Base-by-base conservation (phyloP, 495 filamentous ascomycete genomes). In the Pyronema domesticum region DNA sequence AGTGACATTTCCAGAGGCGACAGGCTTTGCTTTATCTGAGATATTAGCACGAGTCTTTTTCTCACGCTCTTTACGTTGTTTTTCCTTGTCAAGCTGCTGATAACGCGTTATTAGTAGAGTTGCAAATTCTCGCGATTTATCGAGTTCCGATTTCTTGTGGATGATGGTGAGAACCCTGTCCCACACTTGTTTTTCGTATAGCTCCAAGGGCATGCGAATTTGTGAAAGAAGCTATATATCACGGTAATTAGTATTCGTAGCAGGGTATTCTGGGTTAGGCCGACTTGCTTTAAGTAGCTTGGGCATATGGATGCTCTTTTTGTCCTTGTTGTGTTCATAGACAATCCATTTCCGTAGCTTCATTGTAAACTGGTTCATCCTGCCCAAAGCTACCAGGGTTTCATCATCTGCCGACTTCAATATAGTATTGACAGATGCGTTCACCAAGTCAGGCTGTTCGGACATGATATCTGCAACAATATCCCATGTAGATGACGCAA, bases 321-420 rank as follows among this genome's bases (percentile, higher is more conserved):
- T 63, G 34, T 64, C 62, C 45, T 61, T 64, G 37, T 64, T 64
- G 51, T 58, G 61, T 40, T 64, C 62, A 18, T 57, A 42, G n/a
- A 61, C 59, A 53, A 64, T 60, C 60, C 62, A 64, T 30, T 64
- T 64, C 36, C 62, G 63, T 18, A 64, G 42, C 59, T 58, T 54
- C 45, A 60, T 59, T 10, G 61, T 55, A 44, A 64, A 64, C 58
- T 64, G 62, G 33, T 60, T 57, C 35, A 58, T 64, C 35, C 56
- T 60, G 15, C 62, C 62, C 30, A 64, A 48, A 44, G 55, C 55
- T 36, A 51, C 58, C 34, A 64, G 53, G 34, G 63, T 60, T 46
- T 55, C 44, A 53, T 64, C 58, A 51, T 64, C 62, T 33, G 57
- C 62, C 53, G 54, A 57, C 43, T 64, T 64, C 50, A 64, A 47